Evolutionary conservation across 139 green algal genomes (phyloP), one percentile per base, ranked within the genome.

Genomic region (Ettlia oleoabundans): DNA sequence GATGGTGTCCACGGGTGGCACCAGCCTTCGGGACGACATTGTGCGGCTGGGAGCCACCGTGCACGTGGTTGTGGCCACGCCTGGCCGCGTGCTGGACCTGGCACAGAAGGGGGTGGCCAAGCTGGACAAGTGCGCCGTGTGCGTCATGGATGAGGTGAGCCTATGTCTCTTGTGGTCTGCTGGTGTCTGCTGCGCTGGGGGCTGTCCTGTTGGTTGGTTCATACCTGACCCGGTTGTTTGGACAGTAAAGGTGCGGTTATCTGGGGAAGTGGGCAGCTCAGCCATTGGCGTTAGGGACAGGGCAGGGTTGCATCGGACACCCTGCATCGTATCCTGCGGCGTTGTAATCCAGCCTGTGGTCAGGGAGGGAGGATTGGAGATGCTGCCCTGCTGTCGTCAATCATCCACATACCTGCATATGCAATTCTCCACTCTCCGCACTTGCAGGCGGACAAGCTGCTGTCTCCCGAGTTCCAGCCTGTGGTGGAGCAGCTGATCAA

Each of bases 1-100:
- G 35, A 99, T 99, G 94, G 96, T 98, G 1, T 98, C 96, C 15
- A 99, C 97, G 0, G 97, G 97, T 15, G 97, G 97, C 47, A 99
- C 97, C 32, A 93, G 80, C 67, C 91, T 99, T 7, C 95, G 97
- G 65, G 97, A 99, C 84, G 97, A 99, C 91, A 99, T 99, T 89
- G 96, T 99, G 93, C 93, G 97, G 6, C 90, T 99, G 43, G 93
- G 98, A 86, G 89, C 96, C 47, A 91, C 94, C 18, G 94, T 98
- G 73, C 95, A 98, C 83, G 77, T 98, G 37, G 83, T 99, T 37
- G 97, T 99, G 22, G 97, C 95, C 41, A 99, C 97, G 0, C 97
- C 97, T 4, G 97, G 97, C n/a, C 94, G 97, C 70, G 94, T 99
- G 21, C 88, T 99, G 30, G 97, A 99, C 85, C 90, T 99, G 37